Evolutionary conservation across 1,139 yeast genomes (phyloP).

Genomic region (Sugiyamaella sp.): DNA sequence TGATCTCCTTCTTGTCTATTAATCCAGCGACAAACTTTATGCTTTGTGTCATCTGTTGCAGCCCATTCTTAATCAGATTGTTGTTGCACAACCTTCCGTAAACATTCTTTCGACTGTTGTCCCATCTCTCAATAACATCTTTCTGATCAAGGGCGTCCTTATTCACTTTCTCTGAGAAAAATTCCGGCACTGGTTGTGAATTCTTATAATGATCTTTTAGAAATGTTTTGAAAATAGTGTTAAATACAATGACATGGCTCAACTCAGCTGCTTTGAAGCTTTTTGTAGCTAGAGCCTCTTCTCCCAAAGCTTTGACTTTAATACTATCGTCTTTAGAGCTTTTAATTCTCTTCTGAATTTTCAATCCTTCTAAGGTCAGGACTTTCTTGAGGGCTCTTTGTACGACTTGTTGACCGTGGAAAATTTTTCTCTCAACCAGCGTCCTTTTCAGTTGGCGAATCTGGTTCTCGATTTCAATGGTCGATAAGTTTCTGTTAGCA

Average conservation of each 20-base stretch:
- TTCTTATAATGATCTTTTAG: slow-evolving; percentile 24
- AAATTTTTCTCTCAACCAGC: slow-evolving; percentile 41
- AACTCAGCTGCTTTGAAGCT: slow-evolving; percentile 31
- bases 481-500: slow-evolving; percentile 5
- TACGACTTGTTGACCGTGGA: slow-evolving; percentile 37
- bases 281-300: slow-evolving; percentile 36
- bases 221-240: slow-evolving; percentile 33
- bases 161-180: slow-evolving; percentile 3
- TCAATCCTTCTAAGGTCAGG: slow-evolving; percentile 39
- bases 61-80: slow-evolving; percentile 51
- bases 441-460: slow-evolving; percentile 32
- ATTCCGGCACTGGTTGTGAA: slow-evolving; percentile 48
- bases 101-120: slow-evolving; percentile 16
- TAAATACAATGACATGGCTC: slow-evolving; percentile 33
- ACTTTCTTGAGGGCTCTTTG: slow-evolving; percentile 41
- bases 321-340: slow-evolving; percentile 28
- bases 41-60: slow-evolving; percentile 58
- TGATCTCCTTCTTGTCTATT: slow-evolving; percentile 29
- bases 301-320: slow-evolving; percentile 29
- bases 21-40: slow-evolving; percentile 64
- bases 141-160: slow-evolving; percentile 6
- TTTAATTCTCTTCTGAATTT: slow-evolving; percentile 39
- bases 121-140: slow-evolving; percentile 16
- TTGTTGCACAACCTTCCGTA: slow-evolving; percentile 46
- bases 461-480: slow-evolving; percentile 21